These are phyloP conservation scores for Clavaria fumosa DNA, from an alignment of 768 basidiomycete genomes.

Conservation along the genomic window DNA sequence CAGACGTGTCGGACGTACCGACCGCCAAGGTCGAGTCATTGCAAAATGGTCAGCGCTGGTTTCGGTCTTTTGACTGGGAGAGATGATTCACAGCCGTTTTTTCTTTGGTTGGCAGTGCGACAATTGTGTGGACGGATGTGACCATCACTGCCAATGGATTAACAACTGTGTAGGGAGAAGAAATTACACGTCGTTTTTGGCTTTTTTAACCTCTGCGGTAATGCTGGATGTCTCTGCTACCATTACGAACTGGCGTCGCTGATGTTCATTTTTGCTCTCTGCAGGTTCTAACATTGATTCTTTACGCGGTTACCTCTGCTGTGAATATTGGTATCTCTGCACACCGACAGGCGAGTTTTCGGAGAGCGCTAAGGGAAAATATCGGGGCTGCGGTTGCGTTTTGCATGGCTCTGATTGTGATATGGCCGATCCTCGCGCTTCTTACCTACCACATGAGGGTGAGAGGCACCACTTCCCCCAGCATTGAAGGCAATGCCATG, in stretches of 20 bases:
- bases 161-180: slow-evolving; percentile 93
- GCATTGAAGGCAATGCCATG: neutral
- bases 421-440: slow-evolving; percentile 75
- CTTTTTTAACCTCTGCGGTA: slow-evolving; percentile 63
- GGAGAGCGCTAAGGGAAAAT: slow-evolving; percentile 31
- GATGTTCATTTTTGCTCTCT: slow-evolving; percentile 5
- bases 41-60: slow-evolving; percentile 83
- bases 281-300: slow-evolving; percentile 57
- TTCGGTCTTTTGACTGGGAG: slow-evolving; percentile 2
- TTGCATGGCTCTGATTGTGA: slow-evolving; percentile 47
- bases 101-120: slow-evolving; percentile 61
- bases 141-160: slow-evolving; percentile 84
- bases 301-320: slow-evolving; percentile 72
- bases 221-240: slow-evolving; percentile 3
- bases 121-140: slow-evolving; percentile 93
- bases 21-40: slow-evolving; percentile 89
- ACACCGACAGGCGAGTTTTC: slow-evolving; percentile 32
- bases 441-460: slow-evolving; percentile 78
- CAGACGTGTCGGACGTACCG: slow-evolving; percentile 86
- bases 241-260: too few species aligned
- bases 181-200: slow-evolving; percentile 91
- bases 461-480: too few species aligned
- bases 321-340: slow-evolving; percentile 65
- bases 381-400: slow-evolving; percentile 77
- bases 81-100: neutral